Conservation (phyloP, 208 protist species). For the Tritrichomonas foetus region DNA sequence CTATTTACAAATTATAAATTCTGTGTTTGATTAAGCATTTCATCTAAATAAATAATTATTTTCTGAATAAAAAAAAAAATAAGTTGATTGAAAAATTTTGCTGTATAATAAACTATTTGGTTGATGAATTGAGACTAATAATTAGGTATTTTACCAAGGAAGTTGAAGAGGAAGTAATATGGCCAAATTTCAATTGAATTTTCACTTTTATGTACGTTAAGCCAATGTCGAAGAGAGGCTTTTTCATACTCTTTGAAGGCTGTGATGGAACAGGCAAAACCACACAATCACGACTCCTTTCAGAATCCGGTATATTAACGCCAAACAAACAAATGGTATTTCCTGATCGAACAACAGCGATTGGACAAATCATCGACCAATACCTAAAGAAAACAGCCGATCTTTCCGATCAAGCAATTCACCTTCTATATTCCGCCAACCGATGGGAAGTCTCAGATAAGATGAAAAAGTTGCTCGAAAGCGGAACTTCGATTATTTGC, state of each 20-base stretch:
- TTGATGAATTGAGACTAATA: no score
- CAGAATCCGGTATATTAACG: conserved; percentile 20
- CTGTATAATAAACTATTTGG: no score
- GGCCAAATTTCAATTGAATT: no score
- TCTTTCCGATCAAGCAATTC: conserved; percentile 64
- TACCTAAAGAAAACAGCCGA: conserved; percentile 65
- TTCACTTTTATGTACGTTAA: no score
- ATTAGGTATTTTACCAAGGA: no score
- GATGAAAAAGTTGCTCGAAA: conserved; percentile 42
- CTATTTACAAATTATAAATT: no score
- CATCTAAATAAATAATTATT: no score
- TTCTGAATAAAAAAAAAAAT: no score
- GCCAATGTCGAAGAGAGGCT: conserved; percentile 50
- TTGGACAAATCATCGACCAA: conserved; percentile 66
- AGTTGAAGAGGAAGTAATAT: no score
- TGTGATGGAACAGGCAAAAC: conserved; percentile 59
- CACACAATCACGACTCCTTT: conserved; percentile 55
- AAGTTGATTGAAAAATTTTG: no score
- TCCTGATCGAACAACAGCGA: conserved; percentile 65
- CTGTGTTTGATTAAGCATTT: no score
- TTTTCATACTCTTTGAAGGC: conserved; percentile 60
- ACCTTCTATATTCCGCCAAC: conserved; percentile 74
- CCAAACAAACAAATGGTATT: conserved; percentile 24
- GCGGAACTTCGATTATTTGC: conserved; percentile 40
- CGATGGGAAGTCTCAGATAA: conserved; percentile 63